Conservation (phyloP, 345 rosid species). For the Psidium friedrichsthalianum region DNA sequence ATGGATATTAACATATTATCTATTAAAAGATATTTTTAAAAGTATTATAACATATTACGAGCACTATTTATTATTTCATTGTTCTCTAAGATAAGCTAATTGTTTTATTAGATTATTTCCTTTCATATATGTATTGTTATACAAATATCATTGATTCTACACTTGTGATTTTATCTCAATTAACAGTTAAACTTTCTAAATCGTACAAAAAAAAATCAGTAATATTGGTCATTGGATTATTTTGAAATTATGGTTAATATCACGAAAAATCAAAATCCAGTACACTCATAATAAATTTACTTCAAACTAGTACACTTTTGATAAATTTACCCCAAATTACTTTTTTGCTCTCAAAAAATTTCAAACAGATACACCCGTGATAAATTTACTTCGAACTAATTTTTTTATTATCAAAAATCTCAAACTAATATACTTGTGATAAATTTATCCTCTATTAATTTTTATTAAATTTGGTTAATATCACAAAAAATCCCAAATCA, state of each 20-base stretch:
- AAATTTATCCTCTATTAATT: no score
- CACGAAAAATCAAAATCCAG: no score
- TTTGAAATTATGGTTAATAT: neutral
- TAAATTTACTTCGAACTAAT: no score
- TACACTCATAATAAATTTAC: no score
- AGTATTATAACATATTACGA: neutral
- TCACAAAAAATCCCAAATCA: no score
- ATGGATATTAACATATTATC: neutral
- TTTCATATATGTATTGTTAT: neutral
- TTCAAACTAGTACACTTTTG: no score
- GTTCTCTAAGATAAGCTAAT: neutral
- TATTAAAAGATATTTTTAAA: neutral
- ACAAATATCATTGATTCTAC: neutral
- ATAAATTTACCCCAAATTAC: no score
- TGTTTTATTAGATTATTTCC: neutral
- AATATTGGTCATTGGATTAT: rapidly evolving
- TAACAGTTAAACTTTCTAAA: neutral
- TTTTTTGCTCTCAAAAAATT: no score
- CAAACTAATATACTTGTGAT: no score
- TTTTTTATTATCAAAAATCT: no score
- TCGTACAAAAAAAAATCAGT: neutral
- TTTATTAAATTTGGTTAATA: no score
- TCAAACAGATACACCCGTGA: no score
- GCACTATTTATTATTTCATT: neutral
- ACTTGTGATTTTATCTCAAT: neutral